Percentiles rank a stretch among this genome's conserved stretches.
These are phyloP conservation scores for Aspergillus sp. DNA, from an alignment of 2,329 filamentous ascomycete genomes.

Conservation along the genomic window DNA sequence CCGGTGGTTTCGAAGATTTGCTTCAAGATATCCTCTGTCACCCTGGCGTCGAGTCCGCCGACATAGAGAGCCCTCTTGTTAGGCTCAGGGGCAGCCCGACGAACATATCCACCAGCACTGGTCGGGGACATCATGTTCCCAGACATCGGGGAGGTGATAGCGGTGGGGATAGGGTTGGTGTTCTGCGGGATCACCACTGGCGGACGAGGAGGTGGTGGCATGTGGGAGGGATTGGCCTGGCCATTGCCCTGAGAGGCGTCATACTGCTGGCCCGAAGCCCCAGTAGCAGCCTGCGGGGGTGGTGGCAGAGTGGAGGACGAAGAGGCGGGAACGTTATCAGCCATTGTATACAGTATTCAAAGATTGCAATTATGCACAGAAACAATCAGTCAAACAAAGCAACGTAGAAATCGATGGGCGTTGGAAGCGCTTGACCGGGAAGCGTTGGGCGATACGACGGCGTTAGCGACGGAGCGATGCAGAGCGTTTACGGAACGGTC, in stretches of 20 bases:
- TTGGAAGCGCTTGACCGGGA: slow-evolving; percentile 8
- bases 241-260: slow-evolving; percentile 67
- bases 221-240: slow-evolving; percentile 67
- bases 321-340: slow-evolving; percentile 65
- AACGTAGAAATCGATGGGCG: slow-evolving; percentile 17
- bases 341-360: slow-evolving; percentile 55
- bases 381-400: slow-evolving; percentile 14
- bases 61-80: slow-evolving; percentile 98
- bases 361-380: slow-evolving; percentile 14
- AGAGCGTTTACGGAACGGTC: slow-evolving; percentile 19
- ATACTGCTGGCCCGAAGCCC: slow-evolving; percentile 66
- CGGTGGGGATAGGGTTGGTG: slow-evolving; percentile 89
- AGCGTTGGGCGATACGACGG: slow-evolving; percentile 1
- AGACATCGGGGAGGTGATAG: slow-evolving; percentile 82
- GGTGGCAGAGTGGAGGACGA: slow-evolving; percentile 63
- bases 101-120: slow-evolving; percentile 73
- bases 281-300: slow-evolving; percentile 63
- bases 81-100: slow-evolving; percentile 90
- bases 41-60: slow-evolving; percentile 86
- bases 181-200: slow-evolving; percentile 86
- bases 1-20: slow-evolving; percentile 99
- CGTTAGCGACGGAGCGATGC: slow-evolving; percentile 15
- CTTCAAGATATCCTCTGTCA: slow-evolving; percentile 91
- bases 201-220: slow-evolving; percentile 85
- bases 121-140: slow-evolving; percentile 78